Evolutionary conservation across 1,284 basidiomycete genomes (phyloP).

Genomic region (Moniliophthora roreri): DNA sequence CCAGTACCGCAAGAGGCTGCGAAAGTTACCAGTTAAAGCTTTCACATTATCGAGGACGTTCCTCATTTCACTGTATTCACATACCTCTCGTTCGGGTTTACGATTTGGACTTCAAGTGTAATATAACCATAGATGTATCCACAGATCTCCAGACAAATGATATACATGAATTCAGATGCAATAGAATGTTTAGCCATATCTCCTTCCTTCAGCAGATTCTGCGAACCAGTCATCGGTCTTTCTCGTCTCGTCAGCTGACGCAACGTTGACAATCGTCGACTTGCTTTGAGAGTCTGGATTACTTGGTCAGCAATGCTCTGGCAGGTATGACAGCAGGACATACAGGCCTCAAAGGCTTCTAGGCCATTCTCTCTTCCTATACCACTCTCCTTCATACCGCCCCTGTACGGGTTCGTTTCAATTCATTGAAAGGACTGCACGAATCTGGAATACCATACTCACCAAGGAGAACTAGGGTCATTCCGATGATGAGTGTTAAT

Average conservation of each 20-base stretch:
- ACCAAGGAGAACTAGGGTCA: conserved; percentile 86
- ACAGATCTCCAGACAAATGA: conserved; percentile 1
- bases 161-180: neutral
- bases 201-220: conserved; percentile 44
- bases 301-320: conserved; percentile 11
- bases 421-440: neutral
- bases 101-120: neutral
- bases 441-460: conserved; percentile 29
- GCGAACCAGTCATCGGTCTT: conserved; percentile 77
- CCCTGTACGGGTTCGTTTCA: conserved; percentile 43
- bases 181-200: conserved; percentile 52
- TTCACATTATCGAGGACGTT: no score
- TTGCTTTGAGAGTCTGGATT: conserved; percentile 76
- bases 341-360: conserved; percentile 76
- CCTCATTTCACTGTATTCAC: conserved; percentile 12
- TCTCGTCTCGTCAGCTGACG: conserved; percentile 55
- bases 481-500: conserved; percentile 86
- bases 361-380: conserved; percentile 81
- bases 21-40: conserved; percentile 48
- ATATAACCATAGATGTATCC: neutral
- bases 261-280: conserved; percentile 72
- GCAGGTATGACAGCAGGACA: conserved; percentile 33
- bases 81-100: conserved; percentile 5
- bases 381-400: conserved; percentile 83
- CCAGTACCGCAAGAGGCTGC: conserved; percentile 50